Base-by-base conservation (phyloP, 805 yeast genomes). In the Dipodascopsis uninucleata region DNA sequence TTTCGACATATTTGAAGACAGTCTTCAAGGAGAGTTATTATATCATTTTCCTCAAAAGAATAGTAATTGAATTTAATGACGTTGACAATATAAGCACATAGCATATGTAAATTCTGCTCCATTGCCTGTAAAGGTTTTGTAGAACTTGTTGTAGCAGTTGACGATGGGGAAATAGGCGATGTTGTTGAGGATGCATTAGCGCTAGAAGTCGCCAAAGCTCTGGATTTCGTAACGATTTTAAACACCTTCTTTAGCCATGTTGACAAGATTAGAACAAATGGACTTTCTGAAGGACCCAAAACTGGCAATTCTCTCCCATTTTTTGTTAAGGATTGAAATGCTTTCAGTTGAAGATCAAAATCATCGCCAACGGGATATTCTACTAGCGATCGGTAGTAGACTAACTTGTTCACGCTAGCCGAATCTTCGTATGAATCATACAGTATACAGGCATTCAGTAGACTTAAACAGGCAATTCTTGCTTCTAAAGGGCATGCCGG, bases 341-440 rank as follows among this genome's bases (percentile, higher is more conserved):
- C 77, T 6, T 57, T 52, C 23, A 82, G 58, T 39, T 78, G 76
- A 16, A 72, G 55, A 35, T 71, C 76, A 49, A 77, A 71, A 50
- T 79, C 81, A 2, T 72, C 72, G 43, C 78, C 78, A 12, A 71
- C 52, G 28, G 68, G 53, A 14, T 70, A 57, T 47, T 81, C 73
- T 47, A 76, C 61, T 1, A 85, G 74, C 38, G 81, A 83, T 43
- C 74, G 69, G 61, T 80, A 86, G 62, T 79, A 83, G 41, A 74
- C 67, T 39, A 79, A 58, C 39, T 74, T 66, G 5, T 76, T 69
- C 1, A 76, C 72, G 6, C 78, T 68, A 12, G 70, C 65, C 7
- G 67, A 56, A 32, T 77, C 81, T 47, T 32, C 37, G 17, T 52
- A 49, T 3, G 43, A 24, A 21, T 78, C 79, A 28, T 71, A 67